A percentile compares a stretch with the other conserved stretches of the same genome.
These are phyloP conservation scores for Pulveroboletus frians DNA, from an alignment of 768 basidiomycete species.

Conservation along the genomic window DNA sequence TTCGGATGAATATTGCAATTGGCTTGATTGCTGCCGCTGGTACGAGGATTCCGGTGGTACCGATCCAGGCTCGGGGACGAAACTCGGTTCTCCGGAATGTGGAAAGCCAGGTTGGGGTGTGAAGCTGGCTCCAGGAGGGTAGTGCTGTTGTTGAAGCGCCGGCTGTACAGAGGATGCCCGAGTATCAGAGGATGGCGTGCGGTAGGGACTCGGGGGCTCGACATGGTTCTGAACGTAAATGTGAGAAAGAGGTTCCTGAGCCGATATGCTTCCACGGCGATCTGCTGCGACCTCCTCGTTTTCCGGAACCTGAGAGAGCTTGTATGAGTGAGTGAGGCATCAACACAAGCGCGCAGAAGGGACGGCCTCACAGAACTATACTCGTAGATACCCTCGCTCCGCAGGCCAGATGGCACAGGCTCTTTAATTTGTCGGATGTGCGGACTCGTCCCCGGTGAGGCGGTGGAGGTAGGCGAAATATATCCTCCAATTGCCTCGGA, in stretches of 20 bases:
- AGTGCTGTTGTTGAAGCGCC: conserved; percentile 16
- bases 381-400: conserved; percentile 25
- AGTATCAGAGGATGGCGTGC: conserved; percentile 16
- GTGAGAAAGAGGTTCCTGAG: conserved; percentile 17
- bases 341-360: background rate
- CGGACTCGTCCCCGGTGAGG: conserved; percentile 38
- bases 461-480: conserved; percentile 41
- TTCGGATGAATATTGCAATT: conserved; percentile 21
- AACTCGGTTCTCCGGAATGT: conserved; percentile 14
- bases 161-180: conserved; percentile 14
- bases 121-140: conserved; percentile 12
- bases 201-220: conserved; percentile 14
- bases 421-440: conserved; percentile 25
- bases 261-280: conserved; percentile 27
- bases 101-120: conserved; percentile 10
- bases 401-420: conserved; percentile 17
- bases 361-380: conserved; percentile 20
- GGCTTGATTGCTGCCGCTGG: conserved; percentile 3
- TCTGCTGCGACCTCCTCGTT: conserved; percentile 17
- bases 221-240: conserved; percentile 19
- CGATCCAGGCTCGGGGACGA: conserved; percentile 12
- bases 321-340: background rate
- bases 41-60: conserved; percentile 12
- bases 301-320: conserved; percentile 22
- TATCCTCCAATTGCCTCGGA: conserved; percentile 30